Evolutionary conservation across 306 rosid genomes (phyloP).

Genomic region (Medicago ruthenica): DNA sequence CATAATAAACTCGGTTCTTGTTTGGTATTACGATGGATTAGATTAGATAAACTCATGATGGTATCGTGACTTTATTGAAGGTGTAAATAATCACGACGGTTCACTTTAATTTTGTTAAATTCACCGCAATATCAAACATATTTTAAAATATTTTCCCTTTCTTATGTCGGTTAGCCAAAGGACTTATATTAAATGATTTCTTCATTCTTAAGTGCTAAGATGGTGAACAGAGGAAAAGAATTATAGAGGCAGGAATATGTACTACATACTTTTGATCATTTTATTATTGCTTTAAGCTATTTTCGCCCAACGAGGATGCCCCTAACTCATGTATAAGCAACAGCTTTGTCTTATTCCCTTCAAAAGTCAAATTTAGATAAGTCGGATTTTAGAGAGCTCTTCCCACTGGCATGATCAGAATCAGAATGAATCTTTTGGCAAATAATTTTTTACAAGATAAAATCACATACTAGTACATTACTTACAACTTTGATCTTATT

Average conservation of each 20-base stretch:
- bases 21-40: too few species aligned
- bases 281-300: slow-evolving; percentile 37
- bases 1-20: background rate
- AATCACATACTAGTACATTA: background rate
- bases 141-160: background rate
- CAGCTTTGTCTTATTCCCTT: slow-evolving; percentile 39
- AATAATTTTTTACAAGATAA: background rate
- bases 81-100: too few species aligned
- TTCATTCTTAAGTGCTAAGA: slow-evolving; percentile 27
- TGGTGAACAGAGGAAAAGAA: slow-evolving; percentile 46
- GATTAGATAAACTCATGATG: too few species aligned
- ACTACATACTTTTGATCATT: slow-evolving; percentile 42
- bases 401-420: background rate
- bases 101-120: too few species aligned
- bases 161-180: slow-evolving; percentile 35
- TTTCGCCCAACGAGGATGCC: slow-evolving; percentile 42
- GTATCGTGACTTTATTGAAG: too few species aligned
- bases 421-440: background rate
- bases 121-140: too few species aligned
- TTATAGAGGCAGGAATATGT: slow-evolving; percentile 41
- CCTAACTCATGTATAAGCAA: slow-evolving; percentile 1
- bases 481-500: background rate
- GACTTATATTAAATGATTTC: slow-evolving; percentile 25
- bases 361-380: slow-evolving; percentile 46
- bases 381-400: slow-evolving; percentile 35